Percentiles rank a stretch among this genome's conserved stretches.
Evolutionary conservation across 2,329 filamentous ascomycete species (phyloP).

Genomic region (Ilyonectria mors-panacis): DNA sequence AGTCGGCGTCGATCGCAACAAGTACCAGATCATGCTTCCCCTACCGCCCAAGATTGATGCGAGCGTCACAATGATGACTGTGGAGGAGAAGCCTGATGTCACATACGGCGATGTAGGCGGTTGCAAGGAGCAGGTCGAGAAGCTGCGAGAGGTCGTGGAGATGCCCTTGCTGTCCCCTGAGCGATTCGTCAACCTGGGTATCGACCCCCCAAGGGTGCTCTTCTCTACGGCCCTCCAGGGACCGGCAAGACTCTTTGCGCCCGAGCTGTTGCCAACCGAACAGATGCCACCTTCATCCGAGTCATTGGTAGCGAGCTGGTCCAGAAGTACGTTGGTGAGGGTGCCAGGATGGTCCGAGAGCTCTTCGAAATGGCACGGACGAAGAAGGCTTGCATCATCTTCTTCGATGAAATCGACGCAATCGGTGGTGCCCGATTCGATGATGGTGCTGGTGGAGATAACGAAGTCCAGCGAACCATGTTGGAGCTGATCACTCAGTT

Average conservation of each 20-base stretch:
- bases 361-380: constrained; percentile 99
- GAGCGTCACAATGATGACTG: constrained; percentile 99
- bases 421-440: constrained; percentile 97
- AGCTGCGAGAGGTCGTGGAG: constrained; percentile 97
- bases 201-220: constrained; percentile 98
- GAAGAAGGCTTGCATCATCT: constrained; percentile 99
- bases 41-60: constrained; percentile 98
- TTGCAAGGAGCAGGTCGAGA: constrained; percentile 99
- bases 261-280: constrained; percentile 96
- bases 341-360: constrained; percentile 97
- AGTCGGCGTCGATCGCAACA: constrained; percentile 97
- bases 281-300: constrained; percentile 97
- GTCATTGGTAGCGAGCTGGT: constrained; percentile 98
- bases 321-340: constrained; percentile 99
- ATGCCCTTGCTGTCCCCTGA: constrained; percentile 98
- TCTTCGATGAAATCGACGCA: constrained; percentile 95
- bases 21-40: constrained; percentile 98
- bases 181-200: constrained; percentile 98
- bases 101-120: constrained; percentile 99
- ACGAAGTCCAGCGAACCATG: constrained; percentile 98
- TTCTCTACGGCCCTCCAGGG: constrained; percentile 96
- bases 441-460: constrained; percentile 95
- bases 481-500: constrained; percentile 97
- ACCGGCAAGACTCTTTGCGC: constrained; percentile 99
- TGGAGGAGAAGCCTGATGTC: constrained; percentile 99